Percentiles rank a stretch among this genome's conserved stretches.
Evolutionary conservation across 208 protist genomes (phyloP).

Genomic region (Herpetomonas tarakana): DNA sequence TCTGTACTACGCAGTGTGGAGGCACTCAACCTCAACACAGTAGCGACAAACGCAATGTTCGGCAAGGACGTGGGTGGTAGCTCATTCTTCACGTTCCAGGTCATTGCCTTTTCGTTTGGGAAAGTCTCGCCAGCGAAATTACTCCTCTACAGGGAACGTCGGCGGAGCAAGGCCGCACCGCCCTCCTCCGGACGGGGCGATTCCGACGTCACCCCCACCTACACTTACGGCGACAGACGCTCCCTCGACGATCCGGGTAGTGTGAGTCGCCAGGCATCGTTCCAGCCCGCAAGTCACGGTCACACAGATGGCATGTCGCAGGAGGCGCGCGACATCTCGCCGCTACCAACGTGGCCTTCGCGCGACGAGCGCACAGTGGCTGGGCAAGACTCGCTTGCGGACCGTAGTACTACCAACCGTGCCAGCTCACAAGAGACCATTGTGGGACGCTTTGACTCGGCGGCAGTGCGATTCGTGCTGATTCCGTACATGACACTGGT

Average conservation of each 20-base stretch:
- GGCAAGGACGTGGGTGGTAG: slow-evolving; percentile 69
- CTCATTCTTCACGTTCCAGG: slow-evolving; percentile 68
- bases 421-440: background rate
- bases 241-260: slow-evolving; percentile 4
- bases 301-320: background rate
- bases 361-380: background rate
- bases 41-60: slow-evolving; percentile 71
- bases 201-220: background rate
- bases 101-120: slow-evolving; percentile 59
- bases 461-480: slow-evolving; percentile 64
- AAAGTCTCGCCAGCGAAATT: slow-evolving; percentile 34
- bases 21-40: slow-evolving; percentile 59
- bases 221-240: background rate
- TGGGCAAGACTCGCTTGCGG: background rate
- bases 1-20: slow-evolving; percentile 51
- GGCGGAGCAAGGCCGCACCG: background rate
- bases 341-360: background rate
- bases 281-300: background rate
- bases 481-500: slow-evolving; percentile 75
- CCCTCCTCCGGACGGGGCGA: background rate
- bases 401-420: background rate
- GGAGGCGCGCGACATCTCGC: background rate
- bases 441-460: slow-evolving; percentile 25
- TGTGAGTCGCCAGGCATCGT: slow-evolving; percentile 8
- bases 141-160: slow-evolving; percentile 17